Evolutionary conservation across 441 rosid genomes (phyloP).

Genomic region (Gossypium armourianum): DNA sequence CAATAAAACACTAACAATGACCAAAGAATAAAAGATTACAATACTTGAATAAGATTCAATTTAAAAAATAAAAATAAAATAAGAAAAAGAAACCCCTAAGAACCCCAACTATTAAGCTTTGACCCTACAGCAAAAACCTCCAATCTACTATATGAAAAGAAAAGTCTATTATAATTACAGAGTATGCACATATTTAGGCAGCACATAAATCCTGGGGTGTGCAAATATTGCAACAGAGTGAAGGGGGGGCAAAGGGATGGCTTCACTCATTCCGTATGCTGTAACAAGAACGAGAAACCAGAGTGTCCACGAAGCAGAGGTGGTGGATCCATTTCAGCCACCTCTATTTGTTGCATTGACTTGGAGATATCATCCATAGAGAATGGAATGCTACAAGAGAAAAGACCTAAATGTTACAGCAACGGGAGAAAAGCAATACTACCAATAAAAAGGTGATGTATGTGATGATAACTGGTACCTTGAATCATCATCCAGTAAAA

Average conservation of each 20-base stretch:
- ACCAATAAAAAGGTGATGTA: neutral
- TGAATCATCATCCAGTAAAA: constrained; percentile 83
- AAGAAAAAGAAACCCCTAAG: neutral
- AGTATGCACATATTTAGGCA: neutral
- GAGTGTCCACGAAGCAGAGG: constrained; percentile 68
- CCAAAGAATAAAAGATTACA: constrained; percentile 7
- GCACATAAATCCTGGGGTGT: neutral
- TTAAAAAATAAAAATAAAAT: neutral
- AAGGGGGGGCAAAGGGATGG: neutral
- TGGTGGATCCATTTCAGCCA: constrained; percentile 76
- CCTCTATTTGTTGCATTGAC: constrained; percentile 77
- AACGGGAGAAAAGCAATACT: neutral
- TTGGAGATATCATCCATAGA: constrained; percentile 88
- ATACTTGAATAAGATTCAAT: neutral
- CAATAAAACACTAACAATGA: neutral
- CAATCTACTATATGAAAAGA: neutral
- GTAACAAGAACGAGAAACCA: constrained; percentile 69
- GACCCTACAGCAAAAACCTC: neutral
- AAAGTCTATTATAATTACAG: constrained; percentile 4
- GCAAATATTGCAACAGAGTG: constrained; percentile 8
- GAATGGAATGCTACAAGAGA: constrained; percentile 72
- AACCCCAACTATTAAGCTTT: neutral
- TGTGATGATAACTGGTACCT: constrained; percentile 32
- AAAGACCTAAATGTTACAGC: neutral
- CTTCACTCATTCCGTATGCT: constrained; percentile 48